Conservation (phyloP, 768 basidiomycete genomes). For the Boletus patriciae region DNA sequence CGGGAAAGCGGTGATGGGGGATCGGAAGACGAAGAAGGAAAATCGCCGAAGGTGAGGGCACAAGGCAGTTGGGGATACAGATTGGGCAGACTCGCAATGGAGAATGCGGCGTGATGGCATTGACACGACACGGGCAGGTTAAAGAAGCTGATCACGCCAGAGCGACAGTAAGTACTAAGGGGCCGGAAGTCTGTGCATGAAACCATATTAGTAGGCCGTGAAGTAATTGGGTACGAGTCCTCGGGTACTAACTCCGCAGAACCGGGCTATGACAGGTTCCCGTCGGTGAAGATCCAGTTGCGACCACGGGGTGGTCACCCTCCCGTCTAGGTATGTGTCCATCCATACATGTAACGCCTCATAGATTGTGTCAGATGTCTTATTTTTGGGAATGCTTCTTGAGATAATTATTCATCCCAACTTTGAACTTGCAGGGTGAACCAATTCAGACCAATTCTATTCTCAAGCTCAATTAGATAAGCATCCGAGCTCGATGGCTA, state of each 20-base stretch:
- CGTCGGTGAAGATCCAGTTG: slow-evolving; percentile 30
- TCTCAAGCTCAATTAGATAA: slow-evolving; percentile 32
- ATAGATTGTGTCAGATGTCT: slow-evolving; percentile 22
- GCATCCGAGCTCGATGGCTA: slow-evolving; percentile 30
- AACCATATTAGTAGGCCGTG: slow-evolving; percentile 31
- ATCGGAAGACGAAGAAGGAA: slow-evolving; percentile 28
- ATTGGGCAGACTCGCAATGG: slow-evolving; percentile 27
- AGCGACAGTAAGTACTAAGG: slow-evolving; percentile 27
- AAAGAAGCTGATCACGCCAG: slow-evolving; percentile 28
- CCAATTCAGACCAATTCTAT: slow-evolving; percentile 9
- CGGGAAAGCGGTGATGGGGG: slow-evolving; percentile 25
- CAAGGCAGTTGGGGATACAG: slow-evolving; percentile 31
- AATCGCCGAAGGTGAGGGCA: slow-evolving; percentile 27
- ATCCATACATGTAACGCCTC: slow-evolving; percentile 2
- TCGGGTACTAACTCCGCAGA: slow-evolving; percentile 37
- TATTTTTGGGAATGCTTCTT: slow-evolving; percentile 13
- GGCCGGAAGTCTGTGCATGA: slow-evolving; percentile 33
- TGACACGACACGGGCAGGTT: slow-evolving; percentile 28
- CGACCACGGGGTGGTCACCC: slow-evolving; percentile 25
- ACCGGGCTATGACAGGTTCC: slow-evolving; percentile 26
- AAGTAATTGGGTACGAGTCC: slow-evolving; percentile 32
- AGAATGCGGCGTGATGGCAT: slow-evolving; percentile 34
- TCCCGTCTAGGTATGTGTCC: slow-evolving; percentile 15
- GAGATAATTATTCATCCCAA: slow-evolving; percentile 22
- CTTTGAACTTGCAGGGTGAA: slow-evolving; percentile 20